A percentile compares a stretch with the other conserved stretches of the same genome.
phyloP scores from a whole-genome alignment of 164 flowering plant species.

The Berberis vulgaris region DNA sequence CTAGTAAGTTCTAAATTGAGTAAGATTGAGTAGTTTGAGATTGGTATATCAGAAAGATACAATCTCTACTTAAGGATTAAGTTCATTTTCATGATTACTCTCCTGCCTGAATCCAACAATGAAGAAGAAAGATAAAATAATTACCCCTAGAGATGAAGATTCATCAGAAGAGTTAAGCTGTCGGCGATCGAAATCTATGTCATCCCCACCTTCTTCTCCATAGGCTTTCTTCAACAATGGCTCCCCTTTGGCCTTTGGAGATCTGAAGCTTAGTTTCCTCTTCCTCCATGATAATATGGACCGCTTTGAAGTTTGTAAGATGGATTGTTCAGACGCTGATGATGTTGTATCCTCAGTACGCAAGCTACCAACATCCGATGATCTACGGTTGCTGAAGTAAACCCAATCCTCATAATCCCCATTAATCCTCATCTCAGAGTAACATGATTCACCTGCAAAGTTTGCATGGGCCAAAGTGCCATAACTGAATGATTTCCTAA shows the following conservation, averaged over 20 bases:
- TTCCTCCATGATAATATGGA: constrained; percentile 91
- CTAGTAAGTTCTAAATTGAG: no score
- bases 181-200: constrained; percentile 92
- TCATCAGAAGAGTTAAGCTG: constrained; percentile 91
- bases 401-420: constrained; percentile 70
- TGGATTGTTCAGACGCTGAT: constrained; percentile 34
- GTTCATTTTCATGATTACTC: no score
- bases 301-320: constrained; percentile 47
- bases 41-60: no score
- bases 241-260: constrained; percentile 92
- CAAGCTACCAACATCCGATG: constrained; percentile 58
- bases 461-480: constrained; percentile 86
- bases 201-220: constrained; percentile 99
- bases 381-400: constrained; percentile 75
- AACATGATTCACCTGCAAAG: constrained; percentile 55
- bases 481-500: constrained; percentile 83
- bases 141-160: constrained; percentile 51
- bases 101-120: no score
- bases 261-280: constrained; percentile 85
- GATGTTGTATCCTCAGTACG: constrained; percentile 37
- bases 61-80: no score
- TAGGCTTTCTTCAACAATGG: constrained; percentile 84
- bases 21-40: no score
- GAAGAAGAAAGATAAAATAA: neutral
- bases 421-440: constrained; percentile 39